Conservation (phyloP, 208 protist species). For the Acanthamoeba quina region DNA sequence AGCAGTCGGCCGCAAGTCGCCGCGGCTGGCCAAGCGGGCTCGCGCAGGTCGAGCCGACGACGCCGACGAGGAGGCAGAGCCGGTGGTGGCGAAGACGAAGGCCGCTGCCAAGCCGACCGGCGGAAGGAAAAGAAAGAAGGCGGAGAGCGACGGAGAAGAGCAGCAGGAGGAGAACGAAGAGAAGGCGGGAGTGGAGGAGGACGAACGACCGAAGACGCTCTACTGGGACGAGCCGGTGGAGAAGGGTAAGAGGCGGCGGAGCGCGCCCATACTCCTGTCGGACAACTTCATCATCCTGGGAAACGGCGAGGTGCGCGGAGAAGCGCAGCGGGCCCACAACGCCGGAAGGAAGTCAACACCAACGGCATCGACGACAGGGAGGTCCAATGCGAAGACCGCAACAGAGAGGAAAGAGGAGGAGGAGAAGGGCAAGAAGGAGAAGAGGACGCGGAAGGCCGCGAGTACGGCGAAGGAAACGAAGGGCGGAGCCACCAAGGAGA, state of each 20-base stretch:
- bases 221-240: constrained; percentile 29
- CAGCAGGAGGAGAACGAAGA: background rate
- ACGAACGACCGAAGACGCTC: background rate
- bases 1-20: background rate
- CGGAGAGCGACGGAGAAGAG: background rate
- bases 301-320: constrained; percentile 3
- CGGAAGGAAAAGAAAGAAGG: background rate
- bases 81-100: background rate
- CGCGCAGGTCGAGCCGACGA: background rate
- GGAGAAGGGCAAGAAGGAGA: background rate
- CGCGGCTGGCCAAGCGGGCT: background rate
- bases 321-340: background rate
- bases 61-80: background rate
- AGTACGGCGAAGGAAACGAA: background rate
- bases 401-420: background rate
- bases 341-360: background rate
- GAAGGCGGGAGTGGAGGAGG: background rate
- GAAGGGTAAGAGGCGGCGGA: background rate
- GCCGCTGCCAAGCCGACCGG: background rate
- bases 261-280: constrained; percentile 1
- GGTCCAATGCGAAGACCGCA: background rate
- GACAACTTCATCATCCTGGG: constrained; percentile 37
- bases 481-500: background rate
- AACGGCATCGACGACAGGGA: background rate
- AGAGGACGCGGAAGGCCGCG: background rate